Evolutionary conservation across 2,329 filamentous ascomycete species (phyloP).

Genomic region (Gliomastix tumulicola): DNA sequence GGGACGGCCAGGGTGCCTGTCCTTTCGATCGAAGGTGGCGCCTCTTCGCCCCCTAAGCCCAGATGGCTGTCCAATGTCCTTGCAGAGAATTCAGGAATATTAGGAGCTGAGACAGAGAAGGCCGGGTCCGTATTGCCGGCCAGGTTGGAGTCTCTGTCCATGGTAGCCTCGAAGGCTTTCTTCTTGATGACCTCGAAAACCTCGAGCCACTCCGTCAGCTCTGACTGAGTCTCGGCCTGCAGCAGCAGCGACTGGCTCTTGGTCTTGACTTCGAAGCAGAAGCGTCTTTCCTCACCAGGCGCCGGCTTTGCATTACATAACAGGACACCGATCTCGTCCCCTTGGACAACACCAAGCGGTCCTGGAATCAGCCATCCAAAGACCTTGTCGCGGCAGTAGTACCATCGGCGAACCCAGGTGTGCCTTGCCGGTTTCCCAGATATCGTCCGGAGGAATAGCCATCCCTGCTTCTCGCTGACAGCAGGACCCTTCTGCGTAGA

Average conservation of each 20-base stretch:
- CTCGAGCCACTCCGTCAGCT: conserved; percentile 91
- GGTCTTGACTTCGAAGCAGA: conserved; percentile 98
- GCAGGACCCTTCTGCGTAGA: conserved; percentile 40
- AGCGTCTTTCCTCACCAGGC: conserved; percentile 85
- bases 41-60: conserved; percentile 42
- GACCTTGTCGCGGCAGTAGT: conserved; percentile 90
- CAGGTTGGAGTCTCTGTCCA: conserved; percentile 38
- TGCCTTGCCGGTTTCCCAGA: conserved; percentile 85
- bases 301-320: conserved; percentile 90
- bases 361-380: conserved; percentile 92
- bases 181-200: conserved; percentile 93
- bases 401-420: conserved; percentile 89
- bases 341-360: conserved; percentile 81
- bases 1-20: conserved; percentile 57
- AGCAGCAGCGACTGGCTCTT: conserved; percentile 86
- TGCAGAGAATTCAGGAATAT: conserved; percentile 84
- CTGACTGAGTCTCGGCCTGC: conserved; percentile 85
- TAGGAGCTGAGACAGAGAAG: conserved; percentile 85
- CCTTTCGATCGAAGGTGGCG: conserved; percentile 42
- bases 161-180: conserved; percentile 73
- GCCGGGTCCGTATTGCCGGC: conserved; percentile 58
- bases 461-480: conserved; percentile 80
- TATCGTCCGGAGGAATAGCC: conserved; percentile 77
- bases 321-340: conserved; percentile 90
- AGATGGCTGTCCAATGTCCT: conserved; percentile 63